Percentiles rank a stretch among this genome's conserved stretches.
Conservation (phyloP, 164 flowering plant species). For the Annona squamosa region DNA sequence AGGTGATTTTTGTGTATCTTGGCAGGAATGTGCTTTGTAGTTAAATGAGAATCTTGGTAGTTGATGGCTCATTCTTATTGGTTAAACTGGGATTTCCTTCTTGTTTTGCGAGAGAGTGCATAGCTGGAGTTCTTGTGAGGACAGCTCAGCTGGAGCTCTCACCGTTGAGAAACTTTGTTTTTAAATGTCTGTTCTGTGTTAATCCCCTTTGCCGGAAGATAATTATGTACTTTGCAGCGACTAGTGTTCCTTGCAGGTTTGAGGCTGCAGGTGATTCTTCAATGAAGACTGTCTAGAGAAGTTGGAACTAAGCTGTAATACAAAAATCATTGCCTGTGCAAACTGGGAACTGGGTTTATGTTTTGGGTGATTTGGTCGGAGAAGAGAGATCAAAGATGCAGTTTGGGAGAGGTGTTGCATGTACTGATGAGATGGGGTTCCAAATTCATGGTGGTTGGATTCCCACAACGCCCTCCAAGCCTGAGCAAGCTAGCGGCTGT, state of each 20-base stretch:
- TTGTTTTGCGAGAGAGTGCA: neutral
- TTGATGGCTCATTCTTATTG: conserved; percentile 1
- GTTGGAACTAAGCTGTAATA: neutral
- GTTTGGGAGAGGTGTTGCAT: conserved; percentile 5
- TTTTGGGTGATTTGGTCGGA: neutral
- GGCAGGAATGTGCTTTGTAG: neutral
- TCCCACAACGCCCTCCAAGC: conserved; percentile 17
- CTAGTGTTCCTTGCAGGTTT: neutral
- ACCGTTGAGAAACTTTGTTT: neutral
- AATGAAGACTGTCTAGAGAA: conserved; percentile 1
- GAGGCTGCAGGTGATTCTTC: neutral
- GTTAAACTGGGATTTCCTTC: conserved; percentile 1
- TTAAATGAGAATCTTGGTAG: neutral
- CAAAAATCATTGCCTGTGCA: neutral
- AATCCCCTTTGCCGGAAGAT: no score
- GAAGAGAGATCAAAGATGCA: conserved; percentile 16
- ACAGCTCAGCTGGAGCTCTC: neutral
- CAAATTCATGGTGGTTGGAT: conserved; percentile 12
- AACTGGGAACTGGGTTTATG: neutral
- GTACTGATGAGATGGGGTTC: neutral
- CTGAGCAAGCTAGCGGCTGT: conserved; percentile 10
- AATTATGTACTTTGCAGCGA: neutral
- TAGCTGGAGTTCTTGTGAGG: neutral
- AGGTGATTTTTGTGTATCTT: neutral
- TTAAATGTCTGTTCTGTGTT: neutral